phyloP scores from a whole-genome alignment of 345 rosid genomes.

The Hibiscus tridactylites region DNA sequence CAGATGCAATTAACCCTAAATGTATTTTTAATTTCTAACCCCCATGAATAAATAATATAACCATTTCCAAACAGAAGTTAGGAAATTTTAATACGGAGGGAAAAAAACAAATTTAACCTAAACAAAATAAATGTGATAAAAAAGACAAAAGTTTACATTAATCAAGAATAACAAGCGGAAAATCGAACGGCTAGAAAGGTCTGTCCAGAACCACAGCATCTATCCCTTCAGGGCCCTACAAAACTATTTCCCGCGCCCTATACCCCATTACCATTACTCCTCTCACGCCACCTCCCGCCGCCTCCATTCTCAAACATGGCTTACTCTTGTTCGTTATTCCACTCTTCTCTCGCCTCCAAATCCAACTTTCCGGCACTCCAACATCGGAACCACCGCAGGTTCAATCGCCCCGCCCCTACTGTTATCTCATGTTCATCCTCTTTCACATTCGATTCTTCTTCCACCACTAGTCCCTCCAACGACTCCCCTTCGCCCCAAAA shows the following conservation, averaged over 20 bases:
- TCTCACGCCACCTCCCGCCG: neutral
- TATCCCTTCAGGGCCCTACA: neutral
- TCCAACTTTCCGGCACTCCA: slow-evolving; percentile 10
- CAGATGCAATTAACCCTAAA: too few species aligned
- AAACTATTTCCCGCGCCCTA: neutral
- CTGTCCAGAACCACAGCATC: neutral
- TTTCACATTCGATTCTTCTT: slow-evolving; percentile 18
- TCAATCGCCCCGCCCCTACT: slow-evolving; percentile 9
- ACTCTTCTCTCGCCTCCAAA: neutral
- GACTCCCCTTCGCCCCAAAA: slow-evolving; percentile 24
- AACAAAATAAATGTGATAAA: too few species aligned
- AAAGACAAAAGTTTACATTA: too few species aligned
- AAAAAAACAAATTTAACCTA: too few species aligned
- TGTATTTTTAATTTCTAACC: too few species aligned
- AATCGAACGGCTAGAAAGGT: neutral
- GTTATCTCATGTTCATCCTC: slow-evolving; percentile 33
- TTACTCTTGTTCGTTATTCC: neutral
- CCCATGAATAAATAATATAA: too few species aligned
- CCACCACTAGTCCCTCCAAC: slow-evolving; percentile 16
- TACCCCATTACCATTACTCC: neutral
- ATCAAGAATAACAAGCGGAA: neutral
- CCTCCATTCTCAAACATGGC: neutral
- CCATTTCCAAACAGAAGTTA: neutral
- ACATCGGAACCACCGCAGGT: slow-evolving; percentile 14
- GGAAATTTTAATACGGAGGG: too few species aligned